Base-by-base conservation (phyloP, 495 filamentous ascomycete genomes). In the Penicillium dipodomyicola region DNA sequence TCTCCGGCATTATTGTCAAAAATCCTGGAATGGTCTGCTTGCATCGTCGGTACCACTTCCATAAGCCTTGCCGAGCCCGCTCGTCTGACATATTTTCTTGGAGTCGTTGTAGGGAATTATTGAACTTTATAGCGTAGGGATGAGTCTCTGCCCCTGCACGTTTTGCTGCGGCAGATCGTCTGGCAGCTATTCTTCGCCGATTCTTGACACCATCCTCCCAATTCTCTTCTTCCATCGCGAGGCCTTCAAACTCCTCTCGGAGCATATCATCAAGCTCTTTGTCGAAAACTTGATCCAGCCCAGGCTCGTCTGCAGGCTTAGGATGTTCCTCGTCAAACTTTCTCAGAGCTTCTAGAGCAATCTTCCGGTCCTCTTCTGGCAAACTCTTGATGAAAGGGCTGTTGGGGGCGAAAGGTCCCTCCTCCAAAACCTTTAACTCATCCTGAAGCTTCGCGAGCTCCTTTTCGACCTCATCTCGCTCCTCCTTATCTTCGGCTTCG, bases 401-500 rank as follows among this genome's bases (percentile, higher is more conserved):
- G 53, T 78, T 70, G 30, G 71, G 69, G n/a, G 65, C 62, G 48
- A 72, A 78, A 17, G 75, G 75, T 0, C 73, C 75, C 52, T 74
- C 71, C 46, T 73, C 69, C 33, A 75, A 27, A 55, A 73, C 55
- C 64, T 79, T 68, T 54, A 89, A 72, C 59, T 87, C 77, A 52
- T 76, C 63, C 56, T 87, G 81, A 32, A 88, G 60, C 56, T 79
- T 76, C 46, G 75, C 69, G 33, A 78, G 71, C 56, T 72, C 62
- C 19, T 77, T 67, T 49, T 80, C 71, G 22, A 82, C 53, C 30
- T 73, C 74, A 49, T 77, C 69, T 35, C 65, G 65, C 14, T 77
- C 79, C 44, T 64, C 68, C 25, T 72, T 57, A 48, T 81, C 79
- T 61, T 86, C 76, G 32, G 80, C 72, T 61, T 85, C 80, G 57